Base-by-base conservation (phyloP, 208 protist genomes). In the Leishmania mexicana region DNA sequence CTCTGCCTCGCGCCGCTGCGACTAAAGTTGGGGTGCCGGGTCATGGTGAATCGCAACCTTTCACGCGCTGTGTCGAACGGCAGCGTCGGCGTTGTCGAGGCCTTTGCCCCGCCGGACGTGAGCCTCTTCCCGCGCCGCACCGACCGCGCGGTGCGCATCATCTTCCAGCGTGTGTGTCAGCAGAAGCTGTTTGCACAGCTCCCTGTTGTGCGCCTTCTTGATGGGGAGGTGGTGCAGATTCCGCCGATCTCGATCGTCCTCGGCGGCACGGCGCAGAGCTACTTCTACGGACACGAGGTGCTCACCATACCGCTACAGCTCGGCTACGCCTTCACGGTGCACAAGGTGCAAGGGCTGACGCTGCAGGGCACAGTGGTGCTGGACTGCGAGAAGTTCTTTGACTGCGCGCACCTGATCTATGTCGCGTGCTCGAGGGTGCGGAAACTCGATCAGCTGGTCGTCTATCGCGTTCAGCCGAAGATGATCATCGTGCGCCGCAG, bases 341-440 rank as follows among this genome's bases (percentile, higher is more conserved):
- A 98, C 88, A 98, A 98, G 86, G 96, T 97, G 64, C 96, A 98
- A 81, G 96, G 96, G 10, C 84, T 98, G 42, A 97, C 94, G 21
- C 80, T 98, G 21, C 80, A 95, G 6, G 94, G 93, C 45, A 90
- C 87, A 42, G 94, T 98, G 40, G 91, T 97, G 35, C 87, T 98
- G 2, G 96, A 98, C 85, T 97, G 92, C 85, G 76, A 90, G 75
- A 83, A 91, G 78, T 97, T 97, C 79, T 98, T 97, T 81, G 88
- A 94, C 60, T 98, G 96, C 75, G 91, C 94, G 19, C 96, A 98
- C 72, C 85, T 98, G 38, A 87, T 98, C 54, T 98, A 98, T 83
- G 96, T 98, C 0, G 96, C 96, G 28, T 96, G 92, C 88, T 96
- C 91, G 28, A 89, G 96, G 54, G 95, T 97, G 35, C 87, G 90